Evolutionary conservation across 2,329 filamentous ascomycete genomes (phyloP), one percentile per base, ranked within the genome.

Genomic region (Colletotrichum liriopes): DNA sequence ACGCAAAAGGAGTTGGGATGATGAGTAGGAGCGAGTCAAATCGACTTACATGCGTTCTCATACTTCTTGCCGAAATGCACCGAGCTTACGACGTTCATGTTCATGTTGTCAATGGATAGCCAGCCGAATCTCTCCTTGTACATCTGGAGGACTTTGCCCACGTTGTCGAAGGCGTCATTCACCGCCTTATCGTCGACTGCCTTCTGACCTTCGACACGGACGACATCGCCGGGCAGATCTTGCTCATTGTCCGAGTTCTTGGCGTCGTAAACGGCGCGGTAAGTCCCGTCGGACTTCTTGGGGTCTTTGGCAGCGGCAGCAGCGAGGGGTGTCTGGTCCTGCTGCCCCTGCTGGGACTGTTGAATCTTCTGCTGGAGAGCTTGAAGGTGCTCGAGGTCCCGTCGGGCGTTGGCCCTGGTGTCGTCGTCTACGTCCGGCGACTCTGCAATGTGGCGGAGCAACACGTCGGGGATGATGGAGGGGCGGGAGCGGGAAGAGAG

Each of bases 71-170:
- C 86, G 75, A 87, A 89, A 74, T 90, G 87, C 26, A 90, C 85
- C n/a, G 83, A 85, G 76, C 85, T 87, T 72, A 86, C 79, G 43
- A 89, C 82, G n/a, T 84, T 79, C 77, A 83, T 81, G 72, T 86
- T 85, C 60, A 84, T 80, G 79, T 88, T 85, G 78, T 90, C 85
- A 67, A 89, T 85, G 0, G 86, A 88, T 37, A 85, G 81, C 84
- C 86, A 88, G 49, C 82, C 77, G 75, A 88, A 89, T 43, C 84
- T 79, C 14, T 86, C 80, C 61, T 81, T 80, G 80, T 87, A 89
- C 75, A 89, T 88, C 29, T 84, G 78, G 52, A 87, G 79, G 0
- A 88, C 86, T 12, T 79, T 78, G 35, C 86, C 86, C 0, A 87
- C 82, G 60, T 87, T 88, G 74, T 88, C 85, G 71, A 82, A 88